phyloP scores from a whole-genome alignment of 768 basidiomycete species.

The Agrocybe praecox region DNA sequence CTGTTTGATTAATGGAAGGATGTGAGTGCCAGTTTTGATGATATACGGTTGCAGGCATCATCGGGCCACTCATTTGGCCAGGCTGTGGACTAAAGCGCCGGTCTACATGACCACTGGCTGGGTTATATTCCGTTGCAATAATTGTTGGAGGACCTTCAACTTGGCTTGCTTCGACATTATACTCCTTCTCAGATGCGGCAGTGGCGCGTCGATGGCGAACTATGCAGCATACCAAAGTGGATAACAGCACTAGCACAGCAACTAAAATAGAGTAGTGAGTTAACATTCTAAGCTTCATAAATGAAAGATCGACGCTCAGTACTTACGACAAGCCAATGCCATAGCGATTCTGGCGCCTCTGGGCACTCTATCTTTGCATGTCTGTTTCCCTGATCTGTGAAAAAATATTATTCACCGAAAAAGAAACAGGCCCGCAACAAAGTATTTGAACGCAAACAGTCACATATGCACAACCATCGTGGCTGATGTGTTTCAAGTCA shows the following conservation, averaged over 20 bases:
- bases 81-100: constrained; percentile 16
- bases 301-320: not conserved
- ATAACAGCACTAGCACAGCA: constrained; percentile 19
- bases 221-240: constrained; percentile 16
- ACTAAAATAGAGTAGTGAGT: constrained; percentile 8
- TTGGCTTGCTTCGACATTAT: constrained; percentile 32
- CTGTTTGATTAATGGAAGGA: constrained; percentile 18
- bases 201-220: constrained; percentile 19
- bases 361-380: constrained; percentile 19
- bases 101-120: constrained; percentile 12
- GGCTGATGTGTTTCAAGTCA: not conserved
- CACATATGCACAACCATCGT: not conserved
- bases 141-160: constrained; percentile 30
- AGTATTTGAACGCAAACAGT: not conserved
- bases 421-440: too few relatives aligned
- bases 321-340: constrained; percentile 20
- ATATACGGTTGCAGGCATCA: constrained; percentile 20
- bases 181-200: constrained; percentile 19
- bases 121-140: constrained; percentile 28
- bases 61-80: constrained; percentile 20
- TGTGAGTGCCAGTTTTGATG: constrained; percentile 9
- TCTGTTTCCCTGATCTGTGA: constrained; percentile 16
- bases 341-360: constrained; percentile 22
- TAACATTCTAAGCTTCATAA: not conserved
- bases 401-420: constrained; percentile 1